Evolutionary conservation across 768 basidiomycete genomes (phyloP).

Genomic region (Russula lepida): DNA sequence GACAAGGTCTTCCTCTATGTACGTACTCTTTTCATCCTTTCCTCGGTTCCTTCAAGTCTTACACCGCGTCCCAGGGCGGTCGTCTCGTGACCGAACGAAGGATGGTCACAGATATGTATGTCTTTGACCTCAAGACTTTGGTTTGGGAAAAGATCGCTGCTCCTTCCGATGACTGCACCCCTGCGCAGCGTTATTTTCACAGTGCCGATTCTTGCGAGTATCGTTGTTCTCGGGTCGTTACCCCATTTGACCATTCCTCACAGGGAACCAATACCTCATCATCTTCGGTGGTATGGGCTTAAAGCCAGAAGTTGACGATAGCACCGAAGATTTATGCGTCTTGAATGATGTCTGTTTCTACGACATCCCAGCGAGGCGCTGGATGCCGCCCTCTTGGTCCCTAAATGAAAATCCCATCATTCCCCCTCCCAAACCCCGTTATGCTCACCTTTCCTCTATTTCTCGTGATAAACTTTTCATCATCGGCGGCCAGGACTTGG

Average conservation of each 20-base stretch:
- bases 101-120: conserved; percentile 87
- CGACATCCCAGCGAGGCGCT: conserved; percentile 59
- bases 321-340: conserved; percentile 80
- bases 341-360: conserved; percentile 88
- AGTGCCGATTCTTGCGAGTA: conserved; percentile 74
- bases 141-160: conserved; percentile 66
- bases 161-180: conserved; percentile 58
- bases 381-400: conserved; percentile 50
- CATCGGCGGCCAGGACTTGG: conserved; percentile 92
- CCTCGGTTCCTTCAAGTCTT: background rate
- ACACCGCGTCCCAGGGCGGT: conserved; percentile 53
- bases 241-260: conserved; percentile 13
- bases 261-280: conserved; percentile 85
- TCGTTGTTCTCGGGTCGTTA: background rate
- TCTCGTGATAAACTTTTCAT: conserved; percentile 79
- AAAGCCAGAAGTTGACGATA: conserved; percentile 50
- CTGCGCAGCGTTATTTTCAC: conserved; percentile 90
- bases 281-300: conserved; percentile 96
- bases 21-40: conserved; percentile 25
- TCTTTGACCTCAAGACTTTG: conserved; percentile 77
- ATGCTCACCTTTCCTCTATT: conserved; percentile 89
- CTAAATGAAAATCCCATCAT: conserved; percentile 34
- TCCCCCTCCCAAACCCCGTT: conserved; percentile 73
- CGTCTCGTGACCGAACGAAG: conserved; percentile 76
- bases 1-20: conserved; percentile 88